Evolutionary conservation across 2,329 filamentous ascomycete genomes (phyloP), one percentile per base, ranked within the genome.

Genomic region (Cladosporium austrohemisphaericum): DNA sequence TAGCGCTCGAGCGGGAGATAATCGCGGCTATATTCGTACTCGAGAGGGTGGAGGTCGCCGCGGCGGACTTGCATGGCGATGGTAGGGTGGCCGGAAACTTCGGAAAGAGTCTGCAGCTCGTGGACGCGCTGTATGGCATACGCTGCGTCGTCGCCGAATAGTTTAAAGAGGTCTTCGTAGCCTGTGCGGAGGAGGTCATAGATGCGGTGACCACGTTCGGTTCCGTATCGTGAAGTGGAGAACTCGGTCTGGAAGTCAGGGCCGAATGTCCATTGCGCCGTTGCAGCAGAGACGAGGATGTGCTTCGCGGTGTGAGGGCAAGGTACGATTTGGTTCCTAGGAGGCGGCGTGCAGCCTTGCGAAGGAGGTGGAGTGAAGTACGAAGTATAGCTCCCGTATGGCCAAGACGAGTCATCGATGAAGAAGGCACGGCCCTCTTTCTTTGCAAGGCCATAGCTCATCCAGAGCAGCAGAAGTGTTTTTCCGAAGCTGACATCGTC

Each of bases 321-420:
- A 1, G 90, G 88, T 0, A 93, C 71, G 65, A 89, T 86, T 58
- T 90, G 81, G 49, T 86, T 80, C 20, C 78, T 73, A n/a, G 85
- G 84, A 10, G 89, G 88, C 14, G 85, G 81, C 6, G 78, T 76
- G 65, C 89, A 94, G 19, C 72, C 67, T 1, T 84, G 82, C 2
- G 75, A 57, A 0, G 86, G 84, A 1, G 85, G 84, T 3, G 80
- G 70, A 37, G 79, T 71, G 67, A 95, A 94, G 59, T 87, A 88
- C 43, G 80, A 76, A 1, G 76, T 77, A 62, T 88, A 95, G 44
- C 77, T 75, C 8, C 89, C 89, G 59, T 93, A 93, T 1, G 85
- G 83, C 78, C 90, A 95, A 56, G 84, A 77, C 5, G 85, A 81
- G 67, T 95, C 89, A 59, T 94, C 88, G 54, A 95, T 75, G 70